phyloP scores from a whole-genome alignment of 2,329 filamentous ascomycete species.

The Epichloe bromicola region DNA sequence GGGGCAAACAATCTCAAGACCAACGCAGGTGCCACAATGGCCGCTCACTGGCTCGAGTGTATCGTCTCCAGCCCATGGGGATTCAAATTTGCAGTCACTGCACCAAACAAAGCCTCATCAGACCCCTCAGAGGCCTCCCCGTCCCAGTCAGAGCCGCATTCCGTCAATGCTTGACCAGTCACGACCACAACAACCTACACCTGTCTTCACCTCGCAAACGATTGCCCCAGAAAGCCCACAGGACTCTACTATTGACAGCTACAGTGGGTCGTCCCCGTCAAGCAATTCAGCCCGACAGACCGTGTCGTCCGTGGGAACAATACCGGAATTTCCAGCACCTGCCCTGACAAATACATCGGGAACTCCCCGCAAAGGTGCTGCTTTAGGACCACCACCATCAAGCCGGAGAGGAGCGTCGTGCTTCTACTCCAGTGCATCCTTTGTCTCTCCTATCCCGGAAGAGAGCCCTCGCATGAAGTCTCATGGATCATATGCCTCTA shows the following conservation, averaged over 20 bases:
- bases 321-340: slow-evolving; percentile 45
- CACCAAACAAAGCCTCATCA: slow-evolving; percentile 34
- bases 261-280: slow-evolving; percentile 30
- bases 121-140: slow-evolving; percentile 43
- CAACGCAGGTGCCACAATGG: slow-evolving; percentile 41
- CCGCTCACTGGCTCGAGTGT: slow-evolving; percentile 31
- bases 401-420: slow-evolving; percentile 48
- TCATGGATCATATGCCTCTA: slow-evolving; percentile 56
- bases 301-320: slow-evolving; percentile 40
- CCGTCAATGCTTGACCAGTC: slow-evolving; percentile 46
- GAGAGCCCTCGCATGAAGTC: slow-evolving; percentile 47
- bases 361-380: slow-evolving; percentile 34
- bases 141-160: slow-evolving; percentile 45
- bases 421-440: slow-evolving; percentile 52
- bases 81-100: slow-evolving; percentile 33
- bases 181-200: slow-evolving; percentile 41
- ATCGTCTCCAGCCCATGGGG: slow-evolving; percentile 17
- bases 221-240: slow-evolving; percentile 22
- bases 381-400: slow-evolving; percentile 46
- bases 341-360: slow-evolving; percentile 13
- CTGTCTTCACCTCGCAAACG: slow-evolving; percentile 28
- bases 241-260: slow-evolving; percentile 17
- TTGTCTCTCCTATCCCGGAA: slow-evolving; percentile 64
- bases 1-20: slow-evolving; percentile 33
- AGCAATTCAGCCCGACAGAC: slow-evolving; percentile 37